Evolutionary conservation across 441 rosid genomes (phyloP).

Genomic region (Aquilaria agallochum): DNA sequence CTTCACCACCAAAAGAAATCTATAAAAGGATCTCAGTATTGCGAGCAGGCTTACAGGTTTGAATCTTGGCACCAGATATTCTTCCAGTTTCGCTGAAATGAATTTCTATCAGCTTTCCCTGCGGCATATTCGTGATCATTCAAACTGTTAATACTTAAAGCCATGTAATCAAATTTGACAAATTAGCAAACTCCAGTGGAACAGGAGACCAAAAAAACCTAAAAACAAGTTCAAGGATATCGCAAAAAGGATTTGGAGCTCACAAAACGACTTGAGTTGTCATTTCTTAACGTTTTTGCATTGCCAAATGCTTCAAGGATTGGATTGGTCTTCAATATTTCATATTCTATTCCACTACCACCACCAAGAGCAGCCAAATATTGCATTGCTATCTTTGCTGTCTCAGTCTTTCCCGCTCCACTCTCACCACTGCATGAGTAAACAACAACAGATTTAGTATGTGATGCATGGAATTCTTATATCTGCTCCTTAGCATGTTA

Average conservation of each 20-base stretch:
- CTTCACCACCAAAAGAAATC: conserved; percentile 8
- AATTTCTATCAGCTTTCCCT: conserved; percentile 98
- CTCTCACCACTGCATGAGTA: conserved; percentile 87
- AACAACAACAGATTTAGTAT: conserved; percentile 18
- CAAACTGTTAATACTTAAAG: conserved; percentile 24
- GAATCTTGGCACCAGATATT: conserved; percentile 96
- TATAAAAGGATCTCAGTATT: conserved; percentile 7
- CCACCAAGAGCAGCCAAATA: conserved; percentile 99
- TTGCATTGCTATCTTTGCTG: conserved; percentile 99
- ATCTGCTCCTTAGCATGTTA: background rate
- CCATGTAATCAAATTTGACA: conserved; percentile 5
- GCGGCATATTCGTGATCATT: conserved; percentile 25
- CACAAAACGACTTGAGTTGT: conserved; percentile 99
- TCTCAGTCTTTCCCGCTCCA: conserved; percentile 99
- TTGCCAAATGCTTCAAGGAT: conserved; percentile 99
- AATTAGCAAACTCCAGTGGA: background rate
- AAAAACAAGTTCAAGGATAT: conserved; percentile 4
- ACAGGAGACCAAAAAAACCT: background rate
- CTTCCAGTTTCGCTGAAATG: conserved; percentile 97
- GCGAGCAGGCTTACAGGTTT: conserved; percentile 78
- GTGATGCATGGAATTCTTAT: background rate
- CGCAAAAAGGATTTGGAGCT: conserved; percentile 35
- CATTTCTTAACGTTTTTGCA: conserved; percentile 94
- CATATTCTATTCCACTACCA: conserved; percentile 97
- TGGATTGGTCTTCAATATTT: conserved; percentile 95